phyloP scores from a whole-genome alignment of 805 yeast species.

The Sugiyamaella chiloensis region DNA sequence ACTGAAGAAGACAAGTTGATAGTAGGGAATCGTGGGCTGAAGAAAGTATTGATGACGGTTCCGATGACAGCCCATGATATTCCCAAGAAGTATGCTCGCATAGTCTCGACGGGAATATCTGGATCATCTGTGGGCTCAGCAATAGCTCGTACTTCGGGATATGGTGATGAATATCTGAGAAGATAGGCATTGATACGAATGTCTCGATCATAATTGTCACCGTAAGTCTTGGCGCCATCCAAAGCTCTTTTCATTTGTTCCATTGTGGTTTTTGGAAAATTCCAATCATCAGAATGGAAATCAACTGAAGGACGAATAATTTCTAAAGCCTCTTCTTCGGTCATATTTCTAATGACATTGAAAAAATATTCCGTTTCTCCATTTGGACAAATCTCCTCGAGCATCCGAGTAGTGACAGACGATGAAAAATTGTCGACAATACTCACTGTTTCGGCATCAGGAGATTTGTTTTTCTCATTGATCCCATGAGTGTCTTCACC shows the following conservation, averaged over 20 bases:
- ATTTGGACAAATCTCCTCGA: slow-evolving; percentile 3
- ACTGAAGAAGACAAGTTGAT: slow-evolving; percentile 45
- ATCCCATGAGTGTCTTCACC: not conserved
- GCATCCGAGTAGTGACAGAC: slow-evolving; percentile 1
- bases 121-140: slow-evolving; percentile 51
- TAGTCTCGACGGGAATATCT: slow-evolving; percentile 42
- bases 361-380: slow-evolving; percentile 8
- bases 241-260: slow-evolving; percentile 2
- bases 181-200: slow-evolving; percentile 13
- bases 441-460: not conserved
- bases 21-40: slow-evolving; percentile 52
- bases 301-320: slow-evolving; percentile 2
- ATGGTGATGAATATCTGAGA: slow-evolving; percentile 42
- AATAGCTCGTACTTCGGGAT: slow-evolving; percentile 56
- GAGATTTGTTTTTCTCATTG: not conserved
- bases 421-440: not conserved
- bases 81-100: slow-evolving; percentile 42
- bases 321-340: slow-evolving; percentile 8
- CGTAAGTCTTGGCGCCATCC: not conserved
- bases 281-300: slow-evolving; percentile 11
- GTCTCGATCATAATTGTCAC: slow-evolving; percentile 15
- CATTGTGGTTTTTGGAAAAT: slow-evolving; percentile 4
- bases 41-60: slow-evolving; percentile 54
- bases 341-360: slow-evolving; percentile 33
- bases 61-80: slow-evolving; percentile 49